A percentile compares a stretch with the other conserved stretches of the same genome.
Evolutionary conservation across 2,329 filamentous ascomycete genomes (phyloP).

Genomic region (Verruconis gallopava): DNA sequence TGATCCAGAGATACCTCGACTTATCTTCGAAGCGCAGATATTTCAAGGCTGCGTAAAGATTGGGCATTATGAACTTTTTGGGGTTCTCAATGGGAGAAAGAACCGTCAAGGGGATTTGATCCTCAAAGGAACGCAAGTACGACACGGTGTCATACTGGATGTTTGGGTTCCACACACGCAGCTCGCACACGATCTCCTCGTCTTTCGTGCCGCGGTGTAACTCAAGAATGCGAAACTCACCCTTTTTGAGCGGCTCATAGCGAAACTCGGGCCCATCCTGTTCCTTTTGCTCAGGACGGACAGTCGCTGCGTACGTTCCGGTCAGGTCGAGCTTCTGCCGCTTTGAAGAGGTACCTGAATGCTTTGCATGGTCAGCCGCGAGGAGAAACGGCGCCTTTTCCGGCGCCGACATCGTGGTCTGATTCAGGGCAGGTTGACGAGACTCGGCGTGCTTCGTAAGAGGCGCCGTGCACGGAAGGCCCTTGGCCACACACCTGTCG

Average conservation of each 20-base stretch:
- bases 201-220: not conserved
- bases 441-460: not conserved
- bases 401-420: not conserved
- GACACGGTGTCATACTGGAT: slow-evolving; percentile 1
- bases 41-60: slow-evolving; percentile 1
- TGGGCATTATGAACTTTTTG: not conserved
- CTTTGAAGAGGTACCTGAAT: not conserved
- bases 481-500: slow-evolving; percentile 1
- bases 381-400: not conserved
- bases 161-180: not conserved
- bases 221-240: not conserved
- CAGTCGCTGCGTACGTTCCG: not conserved
- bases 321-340: not conserved
- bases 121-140: not conserved
- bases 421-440: not conserved
- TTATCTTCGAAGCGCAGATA: not conserved
- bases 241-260: not conserved
- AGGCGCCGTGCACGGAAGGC: not conserved
- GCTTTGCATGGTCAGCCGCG: too few relatives aligned
- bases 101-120: not conserved
- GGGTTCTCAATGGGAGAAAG: not conserved
- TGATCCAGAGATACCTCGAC: not conserved
- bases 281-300: not conserved
- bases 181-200: not conserved
- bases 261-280: not conserved